Percentiles rank a stretch among this genome's conserved stretches.
These are phyloP conservation scores for Talaromyces liani DNA, from an alignment of 495 filamentous ascomycete genomes.

Conservation along the genomic window DNA sequence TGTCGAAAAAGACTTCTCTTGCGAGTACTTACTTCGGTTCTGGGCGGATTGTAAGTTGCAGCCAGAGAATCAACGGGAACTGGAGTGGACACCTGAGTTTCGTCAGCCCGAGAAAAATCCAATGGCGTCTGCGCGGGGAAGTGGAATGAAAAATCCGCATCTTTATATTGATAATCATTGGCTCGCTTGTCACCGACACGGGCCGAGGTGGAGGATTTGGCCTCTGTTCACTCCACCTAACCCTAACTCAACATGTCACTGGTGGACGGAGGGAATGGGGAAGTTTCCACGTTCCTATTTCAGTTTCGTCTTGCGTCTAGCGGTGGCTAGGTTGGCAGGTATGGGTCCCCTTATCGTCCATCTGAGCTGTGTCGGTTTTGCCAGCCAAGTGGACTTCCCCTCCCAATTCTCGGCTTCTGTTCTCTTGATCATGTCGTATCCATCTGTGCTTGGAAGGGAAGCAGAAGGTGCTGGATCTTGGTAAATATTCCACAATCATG, in stretches of 20 bases:
- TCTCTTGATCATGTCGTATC: neutral
- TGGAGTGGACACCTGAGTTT: neutral
- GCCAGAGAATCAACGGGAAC: neutral
- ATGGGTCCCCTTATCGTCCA: neutral
- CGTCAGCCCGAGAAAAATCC: neutral
- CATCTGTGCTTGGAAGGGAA: neutral
- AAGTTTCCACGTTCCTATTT: neutral
- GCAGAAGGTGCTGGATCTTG: neutral
- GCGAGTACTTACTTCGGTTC: neutral
- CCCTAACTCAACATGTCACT: neutral
- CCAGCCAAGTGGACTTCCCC: neutral
- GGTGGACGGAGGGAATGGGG: neutral
- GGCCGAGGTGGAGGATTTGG: neutral
- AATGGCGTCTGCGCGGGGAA: neutral
- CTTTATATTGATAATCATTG: neutral
- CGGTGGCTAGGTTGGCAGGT: neutral
- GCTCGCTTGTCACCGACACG: neutral
- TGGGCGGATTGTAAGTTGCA: neutral
- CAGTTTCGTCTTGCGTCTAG: neutral
- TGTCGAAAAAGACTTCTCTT: neutral
- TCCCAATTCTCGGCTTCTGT: neutral
- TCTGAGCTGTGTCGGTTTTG: neutral
- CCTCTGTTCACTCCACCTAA: neutral
- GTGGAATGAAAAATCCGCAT: neutral
- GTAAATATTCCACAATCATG: neutral